These are phyloP conservation scores for Irpex sp. DNA, from an alignment of 1,284 basidiomycete genomes.

Conservation along the genomic window DNA sequence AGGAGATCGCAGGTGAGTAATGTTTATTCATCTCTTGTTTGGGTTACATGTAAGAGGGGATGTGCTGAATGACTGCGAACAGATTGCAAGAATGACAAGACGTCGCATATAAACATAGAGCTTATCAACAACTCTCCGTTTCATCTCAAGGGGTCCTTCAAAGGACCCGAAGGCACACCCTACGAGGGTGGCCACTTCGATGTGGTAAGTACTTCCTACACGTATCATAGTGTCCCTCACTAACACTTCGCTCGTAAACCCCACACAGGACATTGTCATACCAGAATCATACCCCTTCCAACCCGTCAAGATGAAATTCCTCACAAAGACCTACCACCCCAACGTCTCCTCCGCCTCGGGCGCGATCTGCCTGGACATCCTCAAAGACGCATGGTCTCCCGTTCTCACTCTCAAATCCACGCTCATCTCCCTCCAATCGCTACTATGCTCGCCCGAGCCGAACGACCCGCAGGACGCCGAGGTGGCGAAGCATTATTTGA, in stretches of 20 bases:
- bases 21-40: background rate
- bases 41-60: background rate
- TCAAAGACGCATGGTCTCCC: constrained; percentile 90
- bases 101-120: constrained; percentile 79
- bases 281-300: constrained; percentile 95
- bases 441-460: constrained; percentile 95
- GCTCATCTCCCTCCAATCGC: constrained; percentile 90
- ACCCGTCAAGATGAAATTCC: constrained; percentile 98
- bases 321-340: constrained; percentile 96
- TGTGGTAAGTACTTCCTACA: constrained; percentile 58
- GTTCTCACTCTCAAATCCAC: constrained; percentile 96
- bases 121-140: constrained; percentile 85
- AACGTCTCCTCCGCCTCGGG: constrained; percentile 94
- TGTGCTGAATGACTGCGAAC: background rate
- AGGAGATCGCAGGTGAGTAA: constrained; percentile 78
- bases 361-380: constrained; percentile 84
- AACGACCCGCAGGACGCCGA: constrained; percentile 98
- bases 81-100: constrained; percentile 94
- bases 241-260: background rate
- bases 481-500: constrained; percentile 94
- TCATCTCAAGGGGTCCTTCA: constrained; percentile 85
- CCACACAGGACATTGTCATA: constrained; percentile 82
- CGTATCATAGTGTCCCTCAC: background rate
- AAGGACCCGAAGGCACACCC: constrained; percentile 90
- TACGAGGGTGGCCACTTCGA: constrained; percentile 93